A percentile compares a stretch with the other conserved stretches of the same genome.
Conservation (phyloP, 176 grass and related monocot genomes). For the Hsuehochloa calcarea region DNA sequence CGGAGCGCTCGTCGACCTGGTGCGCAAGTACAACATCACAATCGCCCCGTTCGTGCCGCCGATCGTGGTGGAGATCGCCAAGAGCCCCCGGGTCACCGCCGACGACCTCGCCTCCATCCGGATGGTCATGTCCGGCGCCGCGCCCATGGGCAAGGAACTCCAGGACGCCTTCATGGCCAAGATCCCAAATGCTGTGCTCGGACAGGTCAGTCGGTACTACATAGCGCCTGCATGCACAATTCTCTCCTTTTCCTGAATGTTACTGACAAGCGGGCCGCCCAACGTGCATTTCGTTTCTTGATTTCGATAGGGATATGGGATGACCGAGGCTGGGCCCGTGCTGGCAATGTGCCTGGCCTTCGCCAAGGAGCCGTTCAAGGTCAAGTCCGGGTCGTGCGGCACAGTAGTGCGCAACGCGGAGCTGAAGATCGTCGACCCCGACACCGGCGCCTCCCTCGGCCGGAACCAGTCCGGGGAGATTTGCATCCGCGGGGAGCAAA, state of each 20-base stretch:
- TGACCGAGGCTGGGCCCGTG: constrained; percentile 89
- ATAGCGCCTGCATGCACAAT: not conserved
- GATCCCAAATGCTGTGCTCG: constrained; percentile 73
- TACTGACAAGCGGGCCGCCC: not conserved
- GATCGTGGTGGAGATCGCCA: constrained; percentile 89
- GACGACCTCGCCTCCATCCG: constrained; percentile 75
- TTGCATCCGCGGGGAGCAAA: constrained; percentile 88
- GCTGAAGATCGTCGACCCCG: constrained; percentile 78
- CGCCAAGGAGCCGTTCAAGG: constrained; percentile 66
- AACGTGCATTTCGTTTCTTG: not conserved
- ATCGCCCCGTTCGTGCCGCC: constrained; percentile 80
- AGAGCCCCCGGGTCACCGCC: constrained; percentile 51
- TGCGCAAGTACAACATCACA: constrained; percentile 47
- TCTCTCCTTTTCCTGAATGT: too few species aligned
- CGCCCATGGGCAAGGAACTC: constrained; percentile 80
- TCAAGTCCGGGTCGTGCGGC: constrained; percentile 90
- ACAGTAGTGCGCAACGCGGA: constrained; percentile 82
- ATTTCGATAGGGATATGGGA: constrained; percentile 61
- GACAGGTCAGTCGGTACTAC: constrained; percentile 53
- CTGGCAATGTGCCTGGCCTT: constrained; percentile 88
- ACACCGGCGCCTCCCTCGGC: constrained; percentile 56
- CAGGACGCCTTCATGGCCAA: constrained; percentile 88
- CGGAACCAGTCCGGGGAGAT: constrained; percentile 82
- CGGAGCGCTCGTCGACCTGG: constrained; percentile 49
- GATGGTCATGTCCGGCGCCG: constrained; percentile 79